Conservation (phyloP, 2,329 filamentous ascomycete genomes). For the Penicillium brasilianum region DNA sequence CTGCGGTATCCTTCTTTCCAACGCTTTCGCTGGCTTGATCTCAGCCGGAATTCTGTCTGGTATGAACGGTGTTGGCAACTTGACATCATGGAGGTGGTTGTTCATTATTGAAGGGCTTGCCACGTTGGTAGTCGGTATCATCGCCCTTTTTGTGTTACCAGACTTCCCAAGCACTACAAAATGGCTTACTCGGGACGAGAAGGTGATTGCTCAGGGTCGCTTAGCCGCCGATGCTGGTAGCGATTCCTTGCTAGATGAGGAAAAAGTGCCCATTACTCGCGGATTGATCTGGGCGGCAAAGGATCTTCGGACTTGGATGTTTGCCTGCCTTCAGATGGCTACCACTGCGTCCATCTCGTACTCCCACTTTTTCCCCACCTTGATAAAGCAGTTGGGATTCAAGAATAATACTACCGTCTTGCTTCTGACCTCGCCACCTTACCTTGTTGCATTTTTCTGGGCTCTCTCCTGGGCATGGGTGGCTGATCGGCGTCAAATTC, state of each 20-base stretch:
- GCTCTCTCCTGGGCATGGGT: slow-evolving; percentile 20
- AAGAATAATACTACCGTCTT: slow-evolving; percentile 22
- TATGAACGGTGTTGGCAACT: slow-evolving; percentile 16
- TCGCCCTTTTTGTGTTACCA: slow-evolving; percentile 48
- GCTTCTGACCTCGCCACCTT: slow-evolving; percentile 26
- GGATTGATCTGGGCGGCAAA: slow-evolving; percentile 20
- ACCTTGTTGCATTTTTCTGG: slow-evolving; percentile 22
- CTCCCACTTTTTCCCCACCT: slow-evolving; percentile 28
- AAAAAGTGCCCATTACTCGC: slow-evolving; percentile 18
- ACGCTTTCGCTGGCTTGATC: slow-evolving; percentile 23
- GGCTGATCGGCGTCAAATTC: slow-evolving; percentile 15
- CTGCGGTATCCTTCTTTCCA: slow-evolving; percentile 21
- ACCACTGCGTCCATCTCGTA: slow-evolving; percentile 23
- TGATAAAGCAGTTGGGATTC: slow-evolving; percentile 25
- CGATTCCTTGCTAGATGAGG: slow-evolving; percentile 16
- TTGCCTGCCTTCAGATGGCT: slow-evolving; percentile 21
- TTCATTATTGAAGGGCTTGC: slow-evolving; percentile 62
- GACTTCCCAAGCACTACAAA: slow-evolving; percentile 21
- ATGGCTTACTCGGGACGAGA: slow-evolving; percentile 14
- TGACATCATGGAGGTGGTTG: slow-evolving; percentile 54
- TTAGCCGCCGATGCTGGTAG: slow-evolving; percentile 19
- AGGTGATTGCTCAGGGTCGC: slow-evolving; percentile 18
- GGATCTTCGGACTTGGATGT: slow-evolving; percentile 19
- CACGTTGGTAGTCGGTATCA: slow-evolving; percentile 47
- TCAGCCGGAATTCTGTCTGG: slow-evolving; percentile 21